Base-by-base conservation (phyloP, 306 rosid species). In the Citrullus mucosospermus region DNA sequence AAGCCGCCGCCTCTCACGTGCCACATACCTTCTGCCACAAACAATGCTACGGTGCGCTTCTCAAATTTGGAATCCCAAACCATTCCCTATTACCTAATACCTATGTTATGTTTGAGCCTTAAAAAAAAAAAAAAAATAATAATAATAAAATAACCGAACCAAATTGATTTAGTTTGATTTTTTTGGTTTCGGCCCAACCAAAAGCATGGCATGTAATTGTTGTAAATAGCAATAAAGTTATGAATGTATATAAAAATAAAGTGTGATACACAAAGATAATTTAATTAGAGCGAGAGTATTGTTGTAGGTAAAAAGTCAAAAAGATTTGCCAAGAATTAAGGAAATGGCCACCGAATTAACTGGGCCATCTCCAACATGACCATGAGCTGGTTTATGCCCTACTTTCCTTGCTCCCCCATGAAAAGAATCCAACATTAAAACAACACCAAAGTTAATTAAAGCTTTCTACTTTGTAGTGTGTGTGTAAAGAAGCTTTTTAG, bases 311-410 rank as follows among this genome's bases (percentile, higher is more conserved):
- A 48, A 13, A 48, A 48, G 54, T 48, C 54, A 48, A 48, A 48
- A 48, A 48, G 54, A 22, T 48, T 12, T 13, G 54, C 54, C 54
- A 48, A 48, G 54, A 13, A 48, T 48, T 13, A 48, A 48, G 54
- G 54, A 48, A 48, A 48, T 48, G 54, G 54, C 5, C 79, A n/a
- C 79, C 67, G 11, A 78, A 14, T 59, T 62, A 56, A 76, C 36
- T 56, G 78, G 78, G 78, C 63, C 78, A 59, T 85, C 78, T 83
- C 63, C 65, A 71, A 79, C 75, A 72, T 48, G 8, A 75, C 75
- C 10, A 38, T 84, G 89, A 88, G 90, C 91, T 90, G 91, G 83
- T 82, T 88, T 83, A 82, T 86, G 74, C 91, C 82, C 86, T 82
- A 77, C 93, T 87, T 90, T 92, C 76, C 85, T 80, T 79, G 70